Evolutionary conservation across 2,329 filamentous ascomycete species (phyloP), one percentile per base, ranked within the genome.

Genomic region (Akanthomyces lecanii): DNA sequence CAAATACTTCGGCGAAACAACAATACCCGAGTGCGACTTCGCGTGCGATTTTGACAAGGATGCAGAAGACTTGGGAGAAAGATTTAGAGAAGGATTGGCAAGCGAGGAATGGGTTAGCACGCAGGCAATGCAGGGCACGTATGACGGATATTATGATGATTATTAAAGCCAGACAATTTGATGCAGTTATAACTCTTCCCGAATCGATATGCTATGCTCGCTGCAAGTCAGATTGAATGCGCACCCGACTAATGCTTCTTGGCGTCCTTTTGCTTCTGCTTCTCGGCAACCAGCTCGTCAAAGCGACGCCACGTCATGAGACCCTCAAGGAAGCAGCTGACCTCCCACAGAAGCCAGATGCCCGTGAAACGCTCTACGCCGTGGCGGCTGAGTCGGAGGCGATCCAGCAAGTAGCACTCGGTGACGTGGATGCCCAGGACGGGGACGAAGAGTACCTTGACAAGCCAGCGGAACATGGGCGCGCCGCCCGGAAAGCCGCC

Each of bases 21-120:
- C 77, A 50, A 73, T 76, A 14, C 84, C 85, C 2, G 78, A 78
- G 23, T 93, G 90, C 69, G 85, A 91, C 67, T 90, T 84, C 77
- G 90, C 90, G 3, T 93, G 90, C 70, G 90, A 93, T 72, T 89
- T 85, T 78, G 90, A 91, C 72, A 92, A 92, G 74, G 88, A 92
- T 70, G 70, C 80, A 0, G 74, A 77, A 45, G 82, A 78, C 18
- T 73, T 92, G 65, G 82, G 82, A 69, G 81, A 74, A 68, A 80
- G 86, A 61, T 88, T 87, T 69, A 71, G 76, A 65, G 79, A 72
- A 62, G 83, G 84, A 1, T 70, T 89, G 65, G 83, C 82, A 21
- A 85, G 78, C 66, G 83, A 87, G 71, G 85, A 88, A 69, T 88
- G 79, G 77, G 81, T 88, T 57, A 85, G 82, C 69, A 88, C 86